These are phyloP conservation scores for Bathelium albidoporum DNA, from an alignment of 495 filamentous ascomycete species.

Conservation along the genomic window DNA sequence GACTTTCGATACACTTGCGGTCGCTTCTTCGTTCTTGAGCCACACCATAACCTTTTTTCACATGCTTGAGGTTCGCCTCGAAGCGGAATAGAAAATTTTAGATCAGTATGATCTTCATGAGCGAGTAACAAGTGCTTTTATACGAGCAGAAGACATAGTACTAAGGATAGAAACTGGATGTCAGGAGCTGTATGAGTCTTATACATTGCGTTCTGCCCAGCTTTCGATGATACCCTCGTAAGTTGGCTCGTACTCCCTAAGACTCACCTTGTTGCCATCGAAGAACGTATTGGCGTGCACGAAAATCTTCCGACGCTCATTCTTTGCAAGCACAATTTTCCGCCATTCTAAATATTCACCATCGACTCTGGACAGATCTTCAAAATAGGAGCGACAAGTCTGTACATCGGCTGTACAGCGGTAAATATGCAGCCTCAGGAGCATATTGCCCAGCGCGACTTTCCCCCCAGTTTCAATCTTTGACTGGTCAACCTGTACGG, in stretches of 20 bases:
- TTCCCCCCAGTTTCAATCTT: slow-evolving; percentile 34
- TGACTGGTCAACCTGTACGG: slow-evolving; percentile 29
- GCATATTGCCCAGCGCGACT: slow-evolving; percentile 34
- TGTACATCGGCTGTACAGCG: slow-evolving; percentile 38
- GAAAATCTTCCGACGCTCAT: slow-evolving; percentile 29
- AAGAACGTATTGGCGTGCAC: slow-evolving; percentile 39
- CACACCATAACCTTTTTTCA: too few relatives aligned
- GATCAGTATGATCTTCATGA: too few relatives aligned
- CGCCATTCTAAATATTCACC: slow-evolving; percentile 31
- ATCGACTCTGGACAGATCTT: slow-evolving; percentile 33
- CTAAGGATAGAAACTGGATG: too few relatives aligned
- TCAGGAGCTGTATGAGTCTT: not conserved
- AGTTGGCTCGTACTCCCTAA: slow-evolving; percentile 38
- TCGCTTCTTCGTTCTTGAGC: too few relatives aligned
- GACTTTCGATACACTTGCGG: too few relatives aligned
- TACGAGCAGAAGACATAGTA: too few relatives aligned
- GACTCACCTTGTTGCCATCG: slow-evolving; percentile 23
- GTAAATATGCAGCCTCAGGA: slow-evolving; percentile 37
- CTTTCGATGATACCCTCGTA: slow-evolving; percentile 35
- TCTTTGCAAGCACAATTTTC: slow-evolving; percentile 29
- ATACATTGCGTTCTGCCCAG: slow-evolving; percentile 22
- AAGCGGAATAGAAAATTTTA: too few relatives aligned
- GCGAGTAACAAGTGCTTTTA: too few relatives aligned
- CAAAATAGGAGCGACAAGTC: slow-evolving; percentile 32
- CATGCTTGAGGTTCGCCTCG: too few relatives aligned